Conservation (phyloP, 2,329 filamentous ascomycete genomes). For the Massarina eburnea region DNA sequence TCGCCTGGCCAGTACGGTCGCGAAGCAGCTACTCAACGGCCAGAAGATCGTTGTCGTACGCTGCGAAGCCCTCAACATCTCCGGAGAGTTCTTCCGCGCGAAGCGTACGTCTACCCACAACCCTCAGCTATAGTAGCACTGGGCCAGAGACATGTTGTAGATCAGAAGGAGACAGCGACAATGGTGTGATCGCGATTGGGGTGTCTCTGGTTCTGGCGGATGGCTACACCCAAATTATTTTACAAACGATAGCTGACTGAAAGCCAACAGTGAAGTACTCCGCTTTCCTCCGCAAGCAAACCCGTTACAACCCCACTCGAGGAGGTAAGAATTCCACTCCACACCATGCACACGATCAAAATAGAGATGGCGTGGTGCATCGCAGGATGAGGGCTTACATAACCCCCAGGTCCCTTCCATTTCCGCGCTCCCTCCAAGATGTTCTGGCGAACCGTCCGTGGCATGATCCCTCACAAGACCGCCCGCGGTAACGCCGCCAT, state of each 20-base stretch:
- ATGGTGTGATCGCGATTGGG: not conserved
- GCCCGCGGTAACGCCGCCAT: slow-evolving; percentile 93
- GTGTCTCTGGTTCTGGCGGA: slow-evolving; percentile 13
- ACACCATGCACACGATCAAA: not conserved
- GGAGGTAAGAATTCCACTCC: slow-evolving; percentile 68
- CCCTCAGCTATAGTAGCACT: slow-evolving; percentile 12
- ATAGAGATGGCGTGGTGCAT: not conserved
- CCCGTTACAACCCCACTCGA: slow-evolving; percentile 98
- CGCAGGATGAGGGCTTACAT: slow-evolving; percentile 15
- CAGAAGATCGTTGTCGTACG: slow-evolving; percentile 99
- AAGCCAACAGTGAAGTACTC: slow-evolving; percentile 92
- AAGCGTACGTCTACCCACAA: slow-evolving; percentile 80
- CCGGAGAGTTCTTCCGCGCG: slow-evolving; percentile 99
- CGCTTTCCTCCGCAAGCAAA: slow-evolving; percentile 99
- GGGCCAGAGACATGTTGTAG: slow-evolving; percentile 17
- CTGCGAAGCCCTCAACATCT: slow-evolving; percentile 99
- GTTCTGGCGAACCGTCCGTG: slow-evolving; percentile 99
- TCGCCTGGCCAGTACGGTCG: slow-evolving; percentile 95
- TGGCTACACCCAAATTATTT: not conserved
- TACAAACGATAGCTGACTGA: slow-evolving; percentile 27
- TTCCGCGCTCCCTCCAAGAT: slow-evolving; percentile 99
- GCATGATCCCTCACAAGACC: slow-evolving; percentile 99
- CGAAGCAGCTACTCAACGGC: slow-evolving; percentile 98
- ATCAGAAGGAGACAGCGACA: not conserved
- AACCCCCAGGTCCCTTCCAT: slow-evolving; percentile 85